Base-by-base conservation (phyloP, 139 green algal genomes). In the Micromonas pusilla region DNA sequence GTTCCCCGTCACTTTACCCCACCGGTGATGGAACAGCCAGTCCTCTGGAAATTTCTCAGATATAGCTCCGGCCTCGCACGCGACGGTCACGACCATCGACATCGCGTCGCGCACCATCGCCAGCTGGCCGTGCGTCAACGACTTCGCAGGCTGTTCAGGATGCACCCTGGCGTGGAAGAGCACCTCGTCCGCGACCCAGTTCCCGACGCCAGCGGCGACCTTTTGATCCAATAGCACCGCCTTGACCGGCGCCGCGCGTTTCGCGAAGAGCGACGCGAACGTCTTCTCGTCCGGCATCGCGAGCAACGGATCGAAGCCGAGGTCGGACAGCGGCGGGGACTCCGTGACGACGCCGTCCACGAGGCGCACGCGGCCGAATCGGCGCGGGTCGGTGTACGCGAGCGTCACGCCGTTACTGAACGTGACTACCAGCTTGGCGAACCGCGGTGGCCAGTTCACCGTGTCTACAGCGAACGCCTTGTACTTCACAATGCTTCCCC, bases 141-240 rank as follows among this genome's bases (percentile, higher is more conserved):
- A 63, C 4, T 83, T 73, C 39, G 87, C 84, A 2, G 72, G 82
- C 72, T 89, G 73, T 82, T 93, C 89, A 0, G 92, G 92, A 77
- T 96, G 90, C 2, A 96, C 74, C 23, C 83, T 76, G 0, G 88
- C 77, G 65, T 90, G 84, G 72, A 90, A 94, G 32, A 95, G 84
- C 73, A 95, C 86, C 82, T 97, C 93, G 77, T 97, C 93, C 0
- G 89, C 92, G 34, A 97, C 87, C 93, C 93, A 97, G 78, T 97
- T 97, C 54, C 93, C 93, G 1, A 97, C 83, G 26, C 93, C 93
- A 19, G 88, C 87, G 28, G 65, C 79, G 65, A 96, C 91, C 16
- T 66, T 85, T 84, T 96, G 92, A 66, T 96, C 91, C 60, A 96
- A 70, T 33, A 97, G 83, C 60, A 95, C 53, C 0, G 87, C 85